phyloP scores from a whole-genome alignment of 306 rosid species.

The Lathyrus oleraceus region DNA sequence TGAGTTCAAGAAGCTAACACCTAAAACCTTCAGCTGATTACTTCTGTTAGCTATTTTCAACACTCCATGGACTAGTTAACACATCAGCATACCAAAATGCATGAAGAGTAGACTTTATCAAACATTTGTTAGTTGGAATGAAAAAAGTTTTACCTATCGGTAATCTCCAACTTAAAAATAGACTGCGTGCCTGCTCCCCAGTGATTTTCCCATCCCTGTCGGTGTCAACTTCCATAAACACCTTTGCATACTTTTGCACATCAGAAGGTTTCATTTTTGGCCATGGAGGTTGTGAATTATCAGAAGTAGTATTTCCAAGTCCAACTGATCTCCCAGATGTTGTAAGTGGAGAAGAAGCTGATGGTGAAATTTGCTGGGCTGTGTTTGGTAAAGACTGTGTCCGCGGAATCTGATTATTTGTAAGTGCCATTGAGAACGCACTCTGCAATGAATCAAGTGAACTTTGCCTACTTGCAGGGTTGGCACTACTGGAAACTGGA shows the following conservation, averaged over 20 bases:
- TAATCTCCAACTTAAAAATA: constrained; percentile 93
- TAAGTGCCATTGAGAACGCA: constrained; percentile 58
- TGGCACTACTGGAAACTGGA: constrained; percentile 64
- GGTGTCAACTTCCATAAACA: constrained; percentile 86
- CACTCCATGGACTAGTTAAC: constrained; percentile 28
- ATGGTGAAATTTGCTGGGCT: constrained; percentile 56
- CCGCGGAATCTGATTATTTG: constrained; percentile 54
- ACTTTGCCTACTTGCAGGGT: constrained; percentile 51
- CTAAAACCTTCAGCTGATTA: constrained; percentile 25
- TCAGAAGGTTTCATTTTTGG: constrained; percentile 96
- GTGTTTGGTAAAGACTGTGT: constrained; percentile 53
- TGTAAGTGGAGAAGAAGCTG: constrained; percentile 53
- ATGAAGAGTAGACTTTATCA: constrained; percentile 1
- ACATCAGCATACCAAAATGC: constrained; percentile 22
- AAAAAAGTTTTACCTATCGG: constrained; percentile 71
- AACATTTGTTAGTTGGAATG: constrained; percentile 15
- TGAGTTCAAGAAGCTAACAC: constrained; percentile 26
- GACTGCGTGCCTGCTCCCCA: constrained; percentile 92
- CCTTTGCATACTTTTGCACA: constrained; percentile 85
- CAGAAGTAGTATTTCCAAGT: constrained; percentile 55
- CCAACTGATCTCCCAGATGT: constrained; percentile 65
- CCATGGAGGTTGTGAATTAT: constrained; percentile 69
- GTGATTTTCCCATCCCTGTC: constrained; percentile 95
- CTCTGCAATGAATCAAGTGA: constrained; percentile 70
- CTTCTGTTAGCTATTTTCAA: constrained; percentile 18